Evolutionary conservation across 2,329 filamentous ascomycete genomes (phyloP).

Genomic region (Clarireedia paspali): DNA sequence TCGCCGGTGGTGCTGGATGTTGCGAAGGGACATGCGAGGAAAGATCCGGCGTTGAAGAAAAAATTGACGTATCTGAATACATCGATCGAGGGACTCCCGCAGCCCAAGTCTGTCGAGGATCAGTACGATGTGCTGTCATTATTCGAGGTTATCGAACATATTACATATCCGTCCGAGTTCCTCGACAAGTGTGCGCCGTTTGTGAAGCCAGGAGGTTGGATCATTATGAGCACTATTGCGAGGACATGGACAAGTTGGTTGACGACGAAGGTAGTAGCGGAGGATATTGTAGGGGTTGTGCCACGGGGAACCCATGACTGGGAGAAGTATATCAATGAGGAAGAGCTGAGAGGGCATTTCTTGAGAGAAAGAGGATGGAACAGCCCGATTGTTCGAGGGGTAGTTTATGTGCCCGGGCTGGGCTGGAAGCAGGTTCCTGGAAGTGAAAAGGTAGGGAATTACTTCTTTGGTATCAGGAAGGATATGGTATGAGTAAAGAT

Average conservation of each 20-base stretch:
- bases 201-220: constrained; percentile 85
- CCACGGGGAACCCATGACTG: constrained; percentile 93
- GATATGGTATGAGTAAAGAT: constrained; percentile 17
- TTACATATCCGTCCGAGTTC: constrained; percentile 68
- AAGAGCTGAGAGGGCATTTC: constrained; percentile 59
- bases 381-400: constrained; percentile 60
- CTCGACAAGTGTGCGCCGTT: constrained; percentile 64
- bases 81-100: constrained; percentile 62
- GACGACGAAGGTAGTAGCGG: constrained; percentile 85
- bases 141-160: constrained; percentile 95
- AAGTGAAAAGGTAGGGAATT: constrained; percentile 85
- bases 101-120: constrained; percentile 32
- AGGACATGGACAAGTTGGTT: constrained; percentile 84
- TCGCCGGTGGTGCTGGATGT: constrained; percentile 66
- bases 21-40: constrained; percentile 65
- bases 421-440: constrained; percentile 81
- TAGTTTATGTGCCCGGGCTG: constrained; percentile 81
- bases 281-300: constrained; percentile 80
- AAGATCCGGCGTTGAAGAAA: constrained; percentile 58
- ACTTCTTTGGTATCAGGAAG: constrained; percentile 82
- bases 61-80: constrained; percentile 69
- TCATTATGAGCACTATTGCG: constrained; percentile 87
- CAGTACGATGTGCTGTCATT: constrained; percentile 75
- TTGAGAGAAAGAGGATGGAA: constrained; percentile 49
- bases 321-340: constrained; percentile 88